phyloP scores from a whole-genome alignment of 2,329 filamentous ascomycete species.

The Hypoxylon sp. region DNA sequence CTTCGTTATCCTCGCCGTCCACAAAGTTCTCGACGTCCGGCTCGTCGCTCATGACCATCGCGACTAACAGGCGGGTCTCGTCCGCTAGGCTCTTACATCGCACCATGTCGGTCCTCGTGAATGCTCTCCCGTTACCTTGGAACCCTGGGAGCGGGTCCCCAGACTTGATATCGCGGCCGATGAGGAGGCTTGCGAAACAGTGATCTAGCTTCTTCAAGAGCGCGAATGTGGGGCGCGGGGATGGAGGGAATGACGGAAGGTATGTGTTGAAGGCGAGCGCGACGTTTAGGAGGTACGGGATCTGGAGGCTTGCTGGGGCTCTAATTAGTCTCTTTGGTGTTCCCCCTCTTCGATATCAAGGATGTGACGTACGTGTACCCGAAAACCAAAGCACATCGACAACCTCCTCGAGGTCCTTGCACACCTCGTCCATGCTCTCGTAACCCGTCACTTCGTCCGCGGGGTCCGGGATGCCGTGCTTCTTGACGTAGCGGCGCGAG shows the following conservation, averaged over 20 bases:
- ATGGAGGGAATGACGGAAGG: conserved; percentile 77
- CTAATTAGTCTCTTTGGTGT: not conserved
- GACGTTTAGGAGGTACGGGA: conserved; percentile 84
- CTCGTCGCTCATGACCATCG: conserved; percentile 73
- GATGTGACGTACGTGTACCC: conserved; percentile 78
- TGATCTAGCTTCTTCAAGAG: conserved; percentile 84
- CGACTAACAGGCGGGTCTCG: conserved; percentile 76
- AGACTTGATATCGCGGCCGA: conserved; percentile 74
- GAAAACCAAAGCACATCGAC: conserved; percentile 88
- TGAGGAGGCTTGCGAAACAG: conserved; percentile 81
- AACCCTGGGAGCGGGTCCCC: conserved; percentile 78
- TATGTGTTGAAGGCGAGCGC: conserved; percentile 79
- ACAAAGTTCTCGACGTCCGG: conserved; percentile 60
- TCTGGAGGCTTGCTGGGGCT: conserved; percentile 76
- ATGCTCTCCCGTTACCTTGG: conserved; percentile 72
- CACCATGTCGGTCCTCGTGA: conserved; percentile 87
- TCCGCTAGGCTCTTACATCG: conserved; percentile 85
- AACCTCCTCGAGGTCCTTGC: conserved; percentile 78
- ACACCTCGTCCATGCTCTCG: conserved; percentile 75
- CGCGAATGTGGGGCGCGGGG: conserved; percentile 75
- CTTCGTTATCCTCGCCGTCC: conserved; percentile 51
- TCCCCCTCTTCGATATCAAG: not conserved
- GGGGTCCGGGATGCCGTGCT: conserved; percentile 61
- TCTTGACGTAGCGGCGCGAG: conserved; percentile 71
- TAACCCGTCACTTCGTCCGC: conserved; percentile 66